Base-by-base conservation (phyloP, 495 filamentous ascomycete genomes). In the Viridothelium virens region DNA sequence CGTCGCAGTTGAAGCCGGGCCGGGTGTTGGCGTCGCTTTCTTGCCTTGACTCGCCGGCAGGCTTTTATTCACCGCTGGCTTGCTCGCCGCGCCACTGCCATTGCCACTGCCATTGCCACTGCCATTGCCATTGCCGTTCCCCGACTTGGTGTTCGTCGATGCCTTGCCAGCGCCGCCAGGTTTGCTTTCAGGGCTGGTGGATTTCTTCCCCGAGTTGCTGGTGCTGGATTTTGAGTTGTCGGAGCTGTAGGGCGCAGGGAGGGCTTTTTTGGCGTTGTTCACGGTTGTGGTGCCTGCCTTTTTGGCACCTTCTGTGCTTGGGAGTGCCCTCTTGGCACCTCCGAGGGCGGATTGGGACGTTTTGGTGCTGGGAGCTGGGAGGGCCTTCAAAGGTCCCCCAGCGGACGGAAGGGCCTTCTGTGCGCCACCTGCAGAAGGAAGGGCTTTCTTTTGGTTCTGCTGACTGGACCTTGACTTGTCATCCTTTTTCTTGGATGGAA, bases 401-500 rank as follows among this genome's bases (percentile, higher is more conserved):
- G 67, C 53, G 9, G 50, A 41, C 5, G 68, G 65, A 1, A 67
- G n/a, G 2, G 68, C 61, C 44, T 69, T 69, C 53, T 34, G 12
- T 34, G 50, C 56, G 31, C 67, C 63, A 37, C 18, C 63, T 9
- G 38, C 48, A 5, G 63, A 39, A 10, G 63, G 67, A n/a, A 62
- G 31, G 0, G 62, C 61, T 61, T 64, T 68, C 61, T 44, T 56
- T 50, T 67, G 63, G 37, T 63, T 31, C 34, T 36, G 59, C 14
- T 56, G 34, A 3, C 59, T 47, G 25, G 66, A 38, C 18, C 38
- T 65, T 18, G 66, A 64, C 56, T 68, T 68, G 38, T 67, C 66
- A 31, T 68, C 65, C 1, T 66, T 67, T 41, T 68, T 68, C 61
- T 70, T 67, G 18, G 53, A 31, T 34, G 53, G 53, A 36, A 34